phyloP scores from a whole-genome alignment of 257 asterid genomes.

The Paulownia fortunei region DNA sequence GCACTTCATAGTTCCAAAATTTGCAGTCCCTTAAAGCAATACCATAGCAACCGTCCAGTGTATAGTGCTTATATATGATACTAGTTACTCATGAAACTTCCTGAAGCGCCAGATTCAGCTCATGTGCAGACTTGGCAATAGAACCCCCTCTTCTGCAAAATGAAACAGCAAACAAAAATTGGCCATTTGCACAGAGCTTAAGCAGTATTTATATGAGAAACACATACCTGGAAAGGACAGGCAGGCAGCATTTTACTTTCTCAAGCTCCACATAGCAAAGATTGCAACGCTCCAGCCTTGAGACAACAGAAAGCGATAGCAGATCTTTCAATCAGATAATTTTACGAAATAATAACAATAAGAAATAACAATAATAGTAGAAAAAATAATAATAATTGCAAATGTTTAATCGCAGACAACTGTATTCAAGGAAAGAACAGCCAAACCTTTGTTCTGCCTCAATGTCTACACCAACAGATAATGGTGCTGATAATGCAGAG shows the following conservation, averaged over 20 bases:
- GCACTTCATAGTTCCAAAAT: conserved; percentile 28
- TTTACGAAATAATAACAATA: conserved; percentile 18
- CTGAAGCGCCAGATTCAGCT: conserved; percentile 82
- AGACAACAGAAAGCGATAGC: conserved; percentile 30
- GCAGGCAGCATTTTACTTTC: conserved; percentile 73
- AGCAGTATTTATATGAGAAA: conserved; percentile 16
- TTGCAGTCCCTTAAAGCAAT: conserved; percentile 25
- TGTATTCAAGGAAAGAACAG: conserved; percentile 4
- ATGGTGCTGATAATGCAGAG: conserved; percentile 80
- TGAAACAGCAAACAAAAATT: conserved; percentile 22
- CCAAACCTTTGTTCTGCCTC: conserved; percentile 95
- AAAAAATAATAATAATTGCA: conserved; percentile 16
- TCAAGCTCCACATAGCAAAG: conserved; percentile 91
- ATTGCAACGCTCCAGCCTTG: conserved; percentile 95
- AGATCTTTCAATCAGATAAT: conserved; percentile 30
- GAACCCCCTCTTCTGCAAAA: conserved; percentile 88
- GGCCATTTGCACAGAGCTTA: conserved; percentile 18
- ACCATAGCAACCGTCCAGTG: conserved; percentile 16
- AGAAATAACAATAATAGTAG: not conserved
- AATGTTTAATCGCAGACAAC: not conserved
- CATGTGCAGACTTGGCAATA: conserved; percentile 86
- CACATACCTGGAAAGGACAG: conserved; percentile 73
- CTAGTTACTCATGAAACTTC: conserved; percentile 68
- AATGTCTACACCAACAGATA: conserved; percentile 95
- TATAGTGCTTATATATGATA: conserved; percentile 30